These are phyloP conservation scores for Lachnellula occidentalis DNA, from an alignment of 2,329 filamentous ascomycete species.

Conservation along the genomic window DNA sequence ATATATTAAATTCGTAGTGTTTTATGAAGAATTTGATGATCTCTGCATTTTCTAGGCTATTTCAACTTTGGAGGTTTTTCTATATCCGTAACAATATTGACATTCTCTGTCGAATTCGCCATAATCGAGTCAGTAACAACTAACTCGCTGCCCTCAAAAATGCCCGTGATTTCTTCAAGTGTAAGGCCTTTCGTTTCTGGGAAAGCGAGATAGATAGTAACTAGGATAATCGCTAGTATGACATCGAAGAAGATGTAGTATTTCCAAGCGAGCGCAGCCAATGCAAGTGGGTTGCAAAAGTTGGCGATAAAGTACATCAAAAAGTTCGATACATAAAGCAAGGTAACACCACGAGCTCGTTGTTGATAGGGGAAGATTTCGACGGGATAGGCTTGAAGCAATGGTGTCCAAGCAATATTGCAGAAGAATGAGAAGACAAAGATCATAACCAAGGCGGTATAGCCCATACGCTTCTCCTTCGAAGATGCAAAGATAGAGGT, in stretches of 20 bases:
- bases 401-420: slow-evolving; percentile 20
- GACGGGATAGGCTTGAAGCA: slow-evolving; percentile 15
- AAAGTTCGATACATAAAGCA: not conserved
- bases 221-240: slow-evolving; percentile 4
- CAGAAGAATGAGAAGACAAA: slow-evolving; percentile 45
- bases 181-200: slow-evolving; percentile 35
- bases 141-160: slow-evolving; percentile 4
- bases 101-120: too few relatives aligned
- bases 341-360: slow-evolving; percentile 28
- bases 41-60: too few relatives aligned
- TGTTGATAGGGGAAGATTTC: slow-evolving; percentile 37
- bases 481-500: slow-evolving; percentile 18
- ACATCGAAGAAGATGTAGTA: slow-evolving; percentile 37
- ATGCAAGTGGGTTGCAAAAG: slow-evolving; percentile 32
- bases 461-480: not conserved
- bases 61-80: too few relatives aligned
- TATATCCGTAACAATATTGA: too few relatives aligned
- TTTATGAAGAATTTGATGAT: too few relatives aligned
- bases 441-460: slow-evolving; percentile 51
- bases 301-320: too few relatives aligned
- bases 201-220: slow-evolving; percentile 21
- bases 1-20: too few relatives aligned
- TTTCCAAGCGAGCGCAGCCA: slow-evolving; percentile 34
- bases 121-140: too few relatives aligned
- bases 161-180: slow-evolving; percentile 34